Evolutionary conservation across 352 stramenopile genomes (phyloP).

Genomic region (Pythium aquatile): DNA sequence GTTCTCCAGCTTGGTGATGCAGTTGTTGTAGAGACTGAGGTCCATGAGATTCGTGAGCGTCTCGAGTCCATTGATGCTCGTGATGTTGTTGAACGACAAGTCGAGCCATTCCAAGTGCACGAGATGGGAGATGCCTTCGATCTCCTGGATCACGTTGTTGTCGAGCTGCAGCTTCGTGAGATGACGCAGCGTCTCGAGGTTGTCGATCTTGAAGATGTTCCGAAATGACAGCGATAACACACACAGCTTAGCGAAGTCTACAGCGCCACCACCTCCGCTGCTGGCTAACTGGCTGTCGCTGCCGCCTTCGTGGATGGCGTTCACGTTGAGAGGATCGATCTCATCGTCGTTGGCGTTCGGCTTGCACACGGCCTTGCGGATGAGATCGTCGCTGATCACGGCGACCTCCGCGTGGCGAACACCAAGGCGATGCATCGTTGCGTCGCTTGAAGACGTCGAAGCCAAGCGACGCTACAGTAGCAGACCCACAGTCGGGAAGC

Average conservation of each 20-base stretch:
- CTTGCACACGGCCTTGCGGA: conserved; percentile 53
- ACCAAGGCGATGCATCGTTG: conserved; percentile 64
- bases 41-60: conserved; percentile 89
- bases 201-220: conserved; percentile 94
- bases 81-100: conserved; percentile 95
- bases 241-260: conserved; percentile 75
- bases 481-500: no score
- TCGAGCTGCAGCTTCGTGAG: conserved; percentile 92
- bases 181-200: conserved; percentile 88
- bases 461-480: no score
- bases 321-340: conserved; percentile 64
- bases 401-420: conserved; percentile 74
- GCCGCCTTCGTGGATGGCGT: conserved; percentile 63
- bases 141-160: conserved; percentile 94
- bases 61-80: conserved; percentile 88
- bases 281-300: conserved; percentile 10
- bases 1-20: conserved; percentile 91
- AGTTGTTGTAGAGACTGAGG: conserved; percentile 93
- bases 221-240: conserved; percentile 90
- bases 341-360: conserved; percentile 36
- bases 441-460: neutral
- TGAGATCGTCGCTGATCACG: conserved; percentile 80
- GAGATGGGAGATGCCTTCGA: conserved; percentile 84
- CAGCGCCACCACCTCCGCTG: conserved; percentile 18
- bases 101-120: conserved; percentile 92